These are phyloP conservation scores for Euphorbia lathyris DNA, from an alignment of 345 rosid species.

Conservation along the genomic window DNA sequence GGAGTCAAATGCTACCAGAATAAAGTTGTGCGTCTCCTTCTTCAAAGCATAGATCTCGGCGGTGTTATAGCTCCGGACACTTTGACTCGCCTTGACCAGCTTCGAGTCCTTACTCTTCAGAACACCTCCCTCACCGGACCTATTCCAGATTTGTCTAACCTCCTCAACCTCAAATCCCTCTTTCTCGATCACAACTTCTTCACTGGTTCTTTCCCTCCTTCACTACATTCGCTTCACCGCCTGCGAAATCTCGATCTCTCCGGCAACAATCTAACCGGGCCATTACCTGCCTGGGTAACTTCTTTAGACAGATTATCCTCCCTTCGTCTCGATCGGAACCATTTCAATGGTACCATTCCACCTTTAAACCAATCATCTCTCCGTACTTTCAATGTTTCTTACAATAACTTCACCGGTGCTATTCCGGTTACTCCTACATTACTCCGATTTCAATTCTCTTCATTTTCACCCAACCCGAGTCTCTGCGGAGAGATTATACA, in stretches of 20 bases:
- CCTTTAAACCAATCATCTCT: constrained; percentile 77
- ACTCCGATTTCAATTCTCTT: constrained; percentile 50
- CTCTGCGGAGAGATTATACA: constrained; percentile 89
- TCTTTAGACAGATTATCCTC: constrained; percentile 43
- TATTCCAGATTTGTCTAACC: constrained; percentile 68
- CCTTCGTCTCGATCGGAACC: constrained; percentile 62
- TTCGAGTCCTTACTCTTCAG: constrained; percentile 81
- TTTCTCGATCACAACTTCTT: constrained; percentile 69
- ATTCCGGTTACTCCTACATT: constrained; percentile 63
- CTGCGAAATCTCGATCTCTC: constrained; percentile 67
- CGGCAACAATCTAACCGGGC: constrained; percentile 57
- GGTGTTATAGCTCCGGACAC: constrained; percentile 59
- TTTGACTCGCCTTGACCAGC: constrained; percentile 66
- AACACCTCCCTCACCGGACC: constrained; percentile 77
- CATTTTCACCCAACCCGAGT: constrained; percentile 60
- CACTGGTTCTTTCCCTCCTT: constrained; percentile 65
- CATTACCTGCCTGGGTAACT: constrained; percentile 42
- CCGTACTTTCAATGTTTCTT: constrained; percentile 57
- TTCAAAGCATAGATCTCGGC: constrained; percentile 53
- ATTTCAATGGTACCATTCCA: constrained; percentile 63
- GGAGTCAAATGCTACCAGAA: constrained; percentile 57
- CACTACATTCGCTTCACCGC: constrained; percentile 53
- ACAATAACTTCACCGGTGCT: constrained; percentile 63
- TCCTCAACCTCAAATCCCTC: constrained; percentile 66
- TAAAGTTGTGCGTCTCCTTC: constrained; percentile 57